Conservation (phyloP, 2,329 filamentous ascomycete genomes). For the Nemania sp. region DNA sequence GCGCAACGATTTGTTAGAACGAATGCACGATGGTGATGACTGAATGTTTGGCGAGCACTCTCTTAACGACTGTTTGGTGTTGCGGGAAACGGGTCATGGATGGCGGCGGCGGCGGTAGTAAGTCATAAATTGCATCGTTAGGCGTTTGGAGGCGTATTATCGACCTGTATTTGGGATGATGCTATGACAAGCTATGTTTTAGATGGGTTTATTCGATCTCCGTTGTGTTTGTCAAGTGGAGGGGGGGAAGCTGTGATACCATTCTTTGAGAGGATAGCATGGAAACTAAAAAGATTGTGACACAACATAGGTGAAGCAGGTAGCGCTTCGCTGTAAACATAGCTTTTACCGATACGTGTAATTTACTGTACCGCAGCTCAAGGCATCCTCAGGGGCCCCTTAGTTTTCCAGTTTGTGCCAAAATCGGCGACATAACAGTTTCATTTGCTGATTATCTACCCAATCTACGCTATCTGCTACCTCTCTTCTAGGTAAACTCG, state of each 20-base stretch:
- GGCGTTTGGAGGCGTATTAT: constrained; percentile 20
- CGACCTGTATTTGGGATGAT: not conserved
- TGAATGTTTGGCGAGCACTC: not conserved
- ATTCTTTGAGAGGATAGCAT: constrained; percentile 11
- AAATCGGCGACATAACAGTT: too few relatives aligned
- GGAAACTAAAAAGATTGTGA: constrained; percentile 4
- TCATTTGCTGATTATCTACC: too few relatives aligned
- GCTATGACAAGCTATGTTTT: not conserved
- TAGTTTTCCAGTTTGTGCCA: too few relatives aligned
- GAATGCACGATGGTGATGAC: constrained; percentile 3
- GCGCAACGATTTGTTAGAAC: not conserved
- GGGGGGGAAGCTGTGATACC: constrained; percentile 2
- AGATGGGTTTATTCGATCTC: not conserved
- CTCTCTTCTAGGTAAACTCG: too few relatives aligned
- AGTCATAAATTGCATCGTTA: constrained; percentile 15
- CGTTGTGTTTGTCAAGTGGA: not conserved
- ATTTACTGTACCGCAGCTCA: too few relatives aligned
- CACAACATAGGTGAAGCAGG: not conserved
- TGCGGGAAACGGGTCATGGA: constrained; percentile 1
- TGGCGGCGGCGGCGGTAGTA: not conserved
- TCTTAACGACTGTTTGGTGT: constrained; percentile 11
- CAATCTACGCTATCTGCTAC: too few relatives aligned
- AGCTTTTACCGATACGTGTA: not conserved
- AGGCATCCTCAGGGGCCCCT: too few relatives aligned
- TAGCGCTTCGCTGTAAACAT: constrained; percentile 7